These are phyloP conservation scores for Evernia prunastri DNA, from an alignment of 495 filamentous ascomycete genomes.

Conservation along the genomic window DNA sequence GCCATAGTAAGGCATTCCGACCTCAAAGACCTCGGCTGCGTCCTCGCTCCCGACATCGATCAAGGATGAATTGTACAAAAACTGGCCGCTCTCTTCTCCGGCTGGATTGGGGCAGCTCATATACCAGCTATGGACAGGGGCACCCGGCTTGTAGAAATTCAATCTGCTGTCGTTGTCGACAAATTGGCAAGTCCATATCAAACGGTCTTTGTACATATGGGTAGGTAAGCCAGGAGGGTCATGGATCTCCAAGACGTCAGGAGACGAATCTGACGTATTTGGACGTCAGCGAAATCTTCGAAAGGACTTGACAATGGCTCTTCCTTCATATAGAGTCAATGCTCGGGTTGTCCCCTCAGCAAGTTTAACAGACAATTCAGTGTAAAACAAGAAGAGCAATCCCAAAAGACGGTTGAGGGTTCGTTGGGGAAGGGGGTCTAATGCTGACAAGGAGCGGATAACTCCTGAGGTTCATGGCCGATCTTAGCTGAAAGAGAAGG, in stretches of 20 bases:
- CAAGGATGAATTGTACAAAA: slow-evolving; percentile 5
- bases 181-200: slow-evolving; percentile 18
- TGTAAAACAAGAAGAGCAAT: neutral
- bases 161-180: slow-evolving; percentile 15
- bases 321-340: neutral
- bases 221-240: slow-evolving; percentile 13
- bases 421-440: too few relatives aligned
- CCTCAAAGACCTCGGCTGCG: slow-evolving; percentile 2
- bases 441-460: neutral
- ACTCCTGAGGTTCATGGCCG: neutral
- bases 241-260: slow-evolving; percentile 5
- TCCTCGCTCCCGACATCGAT: slow-evolving; percentile 15
- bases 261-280: slow-evolving; percentile 11
- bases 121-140: slow-evolving; percentile 21
- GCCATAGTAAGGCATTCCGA: slow-evolving; percentile 22
- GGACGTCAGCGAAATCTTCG: neutral
- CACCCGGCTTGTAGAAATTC: slow-evolving; percentile 18
- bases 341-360: neutral
- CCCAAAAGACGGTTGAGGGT: neutral
- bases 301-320: neutral
- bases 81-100: neutral
- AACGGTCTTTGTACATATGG: slow-evolving; percentile 5
- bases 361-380: neutral
- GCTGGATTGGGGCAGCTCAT: slow-evolving; percentile 5
- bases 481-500: neutral